Evolutionary conservation across 2,329 filamentous ascomycete species (phyloP), one percentile per base, ranked within the genome.

Genomic region (Hortaea werneckii): DNA sequence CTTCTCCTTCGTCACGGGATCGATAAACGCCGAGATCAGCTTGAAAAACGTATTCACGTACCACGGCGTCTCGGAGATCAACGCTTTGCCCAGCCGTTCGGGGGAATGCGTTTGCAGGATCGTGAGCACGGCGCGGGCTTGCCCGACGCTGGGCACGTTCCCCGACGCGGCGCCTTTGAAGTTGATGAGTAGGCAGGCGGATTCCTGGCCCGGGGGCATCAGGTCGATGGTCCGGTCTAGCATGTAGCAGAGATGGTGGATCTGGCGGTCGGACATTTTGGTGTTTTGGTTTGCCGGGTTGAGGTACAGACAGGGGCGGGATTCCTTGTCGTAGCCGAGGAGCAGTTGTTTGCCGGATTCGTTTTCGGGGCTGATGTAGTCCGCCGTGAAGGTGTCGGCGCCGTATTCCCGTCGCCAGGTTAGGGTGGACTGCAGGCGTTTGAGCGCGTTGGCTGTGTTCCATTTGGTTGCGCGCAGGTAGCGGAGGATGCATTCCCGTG

Each of bases 101-200:
- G 92, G 92, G 63, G 96, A 96, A 69, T 98, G 89, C 54, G 84
- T 89, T 69, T 98, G 92, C 50, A 98, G 74, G 55, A 98, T 94
- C 63, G 83, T 76, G 57, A 98, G 70, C n/a, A 89, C 85, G 69
- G 94, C 83, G 56, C 85, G 80, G 5, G 85, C 87, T 61, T 85
- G 83, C 29, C 77, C 77, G 47, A 95, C 72, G 8, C 80, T 80
- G 6, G 90, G 87, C 59, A 88, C 87, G 58, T 82, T 79, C 45
- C 86, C 80, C 48, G 75, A 79, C 63, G 84, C 85, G 54, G 81
- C 83, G 49, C 82, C 77, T 66, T 87, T 87, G 73, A 95, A 96
- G 70, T 95, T 90, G 67, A 96, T 89, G 55, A 96, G 72, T 46
- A 98, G 74, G 37, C 85, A 84, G 48, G 95, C 67, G 41, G 80